Evolutionary conservation across 345 rosid genomes (phyloP).

Genomic region (Boechera retrofracta): DNA sequence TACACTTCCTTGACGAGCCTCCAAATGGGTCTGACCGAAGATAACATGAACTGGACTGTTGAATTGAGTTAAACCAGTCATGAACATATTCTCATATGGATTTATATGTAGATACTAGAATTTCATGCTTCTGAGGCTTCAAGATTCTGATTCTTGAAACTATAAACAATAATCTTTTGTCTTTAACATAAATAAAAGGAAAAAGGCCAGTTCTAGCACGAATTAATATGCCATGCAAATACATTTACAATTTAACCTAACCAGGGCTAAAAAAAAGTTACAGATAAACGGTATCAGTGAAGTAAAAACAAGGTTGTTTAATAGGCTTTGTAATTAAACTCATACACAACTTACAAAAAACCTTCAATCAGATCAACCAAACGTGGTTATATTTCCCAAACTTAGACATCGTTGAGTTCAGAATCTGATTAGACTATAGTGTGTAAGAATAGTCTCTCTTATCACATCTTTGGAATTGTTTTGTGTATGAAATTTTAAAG

Average conservation of each 20-base stretch:
- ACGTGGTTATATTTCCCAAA: not conserved
- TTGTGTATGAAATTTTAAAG: not conserved
- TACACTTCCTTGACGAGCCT: slow-evolving; percentile 66
- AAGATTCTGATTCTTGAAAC: not conserved
- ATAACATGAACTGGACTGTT: slow-evolving; percentile 82
- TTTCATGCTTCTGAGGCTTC: slow-evolving; percentile 5
- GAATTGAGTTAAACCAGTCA: too few relatives aligned
- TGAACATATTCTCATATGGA: too few relatives aligned
- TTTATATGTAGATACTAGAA: slow-evolving; percentile 12
- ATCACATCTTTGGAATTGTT: slow-evolving; percentile 8
- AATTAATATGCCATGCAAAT: not conserved
- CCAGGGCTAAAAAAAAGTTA: too few relatives aligned
- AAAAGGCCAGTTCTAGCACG: not conserved
- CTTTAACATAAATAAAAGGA: not conserved
- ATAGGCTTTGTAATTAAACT: not conserved
- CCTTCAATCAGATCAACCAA: not conserved
- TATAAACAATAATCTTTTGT: not conserved
- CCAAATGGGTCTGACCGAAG: slow-evolving; percentile 81
- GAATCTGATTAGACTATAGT: not conserved
- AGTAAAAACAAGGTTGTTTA: too few relatives aligned
- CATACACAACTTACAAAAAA: too few relatives aligned
- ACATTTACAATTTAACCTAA: not conserved
- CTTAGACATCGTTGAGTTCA: not conserved
- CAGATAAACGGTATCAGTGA: too few relatives aligned
- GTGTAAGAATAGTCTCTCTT: not conserved